phyloP scores from a whole-genome alignment of 306 rosid genomes.

The Glycine soja region DNA sequence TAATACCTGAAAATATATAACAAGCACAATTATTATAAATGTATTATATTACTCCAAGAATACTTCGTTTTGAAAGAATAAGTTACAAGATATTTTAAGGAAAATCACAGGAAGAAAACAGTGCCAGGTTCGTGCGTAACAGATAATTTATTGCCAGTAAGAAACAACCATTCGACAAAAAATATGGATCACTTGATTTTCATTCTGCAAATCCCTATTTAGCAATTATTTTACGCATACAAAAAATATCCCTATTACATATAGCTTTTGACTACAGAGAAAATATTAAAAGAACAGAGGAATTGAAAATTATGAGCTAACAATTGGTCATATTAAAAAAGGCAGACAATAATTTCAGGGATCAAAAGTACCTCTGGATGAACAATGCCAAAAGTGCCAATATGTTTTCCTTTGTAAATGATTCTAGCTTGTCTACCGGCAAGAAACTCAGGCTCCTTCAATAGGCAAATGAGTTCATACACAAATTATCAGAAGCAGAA shows the following conservation, averaged over 20 bases:
- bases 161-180: not conserved
- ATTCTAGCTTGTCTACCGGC: conserved; percentile 82
- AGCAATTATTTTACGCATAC: not conserved
- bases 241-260: not conserved
- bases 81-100: not conserved
- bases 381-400: conserved; percentile 92
- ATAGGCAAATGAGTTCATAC: conserved; percentile 35
- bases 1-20: conserved; percentile 67
- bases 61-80: conserved; percentile 7
- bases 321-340: conserved; percentile 23
- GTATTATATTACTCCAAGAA: not conserved
- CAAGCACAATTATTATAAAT: not conserved
- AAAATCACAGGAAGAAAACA: not conserved
- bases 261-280: not conserved
- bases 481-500: conserved; percentile 23
- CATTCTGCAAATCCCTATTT: not conserved
- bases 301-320: conserved; percentile 2
- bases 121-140: not conserved
- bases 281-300: not conserved
- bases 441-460: conserved; percentile 93
- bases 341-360: conserved; percentile 3
- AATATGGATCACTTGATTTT: not conserved
- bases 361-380: conserved; percentile 79
- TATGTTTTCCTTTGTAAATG: conserved; percentile 65
- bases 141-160: conserved; percentile 10